phyloP scores from a whole-genome alignment of 148 eudicot species.

The Persicaria tinctoria region DNA sequence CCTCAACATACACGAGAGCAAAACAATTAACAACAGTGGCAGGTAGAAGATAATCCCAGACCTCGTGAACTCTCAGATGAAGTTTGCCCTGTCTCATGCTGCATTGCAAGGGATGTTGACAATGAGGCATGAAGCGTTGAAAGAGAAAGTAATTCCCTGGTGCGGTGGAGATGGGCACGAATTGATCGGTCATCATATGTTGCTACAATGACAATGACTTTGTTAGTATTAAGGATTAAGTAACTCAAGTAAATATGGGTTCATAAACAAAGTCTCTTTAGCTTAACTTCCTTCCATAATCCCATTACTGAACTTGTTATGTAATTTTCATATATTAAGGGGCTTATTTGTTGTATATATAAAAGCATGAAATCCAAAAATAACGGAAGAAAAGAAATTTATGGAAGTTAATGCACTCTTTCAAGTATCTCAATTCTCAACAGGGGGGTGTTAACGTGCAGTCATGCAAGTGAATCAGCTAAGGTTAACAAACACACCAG shows the following conservation, averaged over 20 bases:
- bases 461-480: neutral
- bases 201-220: slow-evolving; percentile 40
- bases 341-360: neutral
- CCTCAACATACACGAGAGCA: neutral
- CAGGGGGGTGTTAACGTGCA: neutral
- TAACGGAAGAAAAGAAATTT: neutral
- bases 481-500: slow-evolving; percentile 42
- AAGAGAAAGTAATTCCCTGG: slow-evolving; percentile 88
- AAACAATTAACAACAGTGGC: neutral
- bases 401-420: neutral
- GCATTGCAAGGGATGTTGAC: slow-evolving; percentile 83
- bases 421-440: neutral
- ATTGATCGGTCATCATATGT: slow-evolving; percentile 91
- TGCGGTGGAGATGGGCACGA: slow-evolving; percentile 93
- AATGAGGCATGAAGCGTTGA: slow-evolving; percentile 78
- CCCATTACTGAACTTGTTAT: neutral
- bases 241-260: neutral
- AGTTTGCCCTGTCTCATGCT: slow-evolving; percentile 57
- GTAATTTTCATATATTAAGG: neutral
- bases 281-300: neutral
- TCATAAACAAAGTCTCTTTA: neutral
- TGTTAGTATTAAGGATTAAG: neutral
- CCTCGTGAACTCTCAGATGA: slow-evolving; percentile 59
- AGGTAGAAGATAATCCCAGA: slow-evolving; percentile 21
- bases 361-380: neutral